Base-by-base conservation (phyloP, 257 asterid genomes). In the Solanum habrochaites region DNA sequence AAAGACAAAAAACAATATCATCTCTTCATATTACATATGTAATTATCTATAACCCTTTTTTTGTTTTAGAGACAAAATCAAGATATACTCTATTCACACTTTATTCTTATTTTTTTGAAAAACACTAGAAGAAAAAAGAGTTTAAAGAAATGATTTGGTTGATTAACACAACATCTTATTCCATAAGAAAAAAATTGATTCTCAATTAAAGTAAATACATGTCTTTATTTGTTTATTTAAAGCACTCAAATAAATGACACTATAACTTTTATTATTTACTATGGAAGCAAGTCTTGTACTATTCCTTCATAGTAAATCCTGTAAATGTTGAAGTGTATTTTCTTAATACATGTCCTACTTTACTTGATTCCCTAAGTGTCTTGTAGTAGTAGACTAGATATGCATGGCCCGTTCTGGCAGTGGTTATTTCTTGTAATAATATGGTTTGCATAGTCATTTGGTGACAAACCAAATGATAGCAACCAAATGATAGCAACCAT, bases 221-320 rank as follows among this genome's bases (percentile, higher is more conserved):
- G 39, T 7, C 83, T 42, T 42, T 43, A 35, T 35, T 35, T 45
- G 3, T 62, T n/a, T 62, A 67, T 37, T 42, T 21, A 74, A 23
- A 39, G 82, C 56, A 74, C 56, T 21, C 56, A 23, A 74, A 69
- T 29, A 14, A 29, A 74, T 74, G 32, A 39, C 56, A 74, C 82
- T 23, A 11, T 21, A 74, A 20, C 29, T 20, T 72, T 37, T 73
- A 75, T 77, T 9, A 37, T 49, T 77, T 77, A 14, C 83, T 27
- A 4, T 42, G n/a, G 8, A 42, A 77, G 8, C 2, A 77, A 77
- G 62, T 32, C 14, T 42, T 40, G 35, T 75, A 42, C 10, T 74
- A 75, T 75, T 75, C 83, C 8, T 75, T 75, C 58, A 75, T 75
- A 75, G 32, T 71, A 71, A 62, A n/a, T 75, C 82, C n/a, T 39